phyloP scores from a whole-genome alignment of 2,329 filamentous ascomycete species.

The Colletotrichum tofieldiae region DNA sequence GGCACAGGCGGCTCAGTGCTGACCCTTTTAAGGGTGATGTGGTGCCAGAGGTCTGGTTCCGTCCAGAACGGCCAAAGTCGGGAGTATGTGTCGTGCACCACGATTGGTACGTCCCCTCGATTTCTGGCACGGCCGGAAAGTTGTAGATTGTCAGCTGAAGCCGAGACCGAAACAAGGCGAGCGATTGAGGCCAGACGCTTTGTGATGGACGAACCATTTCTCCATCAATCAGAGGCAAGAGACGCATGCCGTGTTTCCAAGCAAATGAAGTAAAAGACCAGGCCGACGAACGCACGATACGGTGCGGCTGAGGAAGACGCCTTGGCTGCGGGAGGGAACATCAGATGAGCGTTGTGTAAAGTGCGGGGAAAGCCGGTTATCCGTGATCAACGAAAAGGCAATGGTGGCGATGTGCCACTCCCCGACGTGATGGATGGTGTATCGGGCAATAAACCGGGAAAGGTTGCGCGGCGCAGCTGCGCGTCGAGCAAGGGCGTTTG shows the following conservation, averaged over 20 bases:
- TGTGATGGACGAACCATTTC: background rate
- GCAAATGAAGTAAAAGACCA: background rate
- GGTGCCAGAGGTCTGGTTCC: constrained; percentile 13
- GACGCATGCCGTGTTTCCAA: background rate
- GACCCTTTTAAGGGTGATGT: background rate
- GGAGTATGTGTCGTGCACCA: background rate
- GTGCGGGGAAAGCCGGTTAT: constrained; percentile 20
- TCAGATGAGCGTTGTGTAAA: constrained; percentile 3
- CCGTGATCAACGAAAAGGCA: background rate
- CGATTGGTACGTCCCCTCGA: background rate
- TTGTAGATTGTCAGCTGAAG: background rate
- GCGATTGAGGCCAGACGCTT: background rate
- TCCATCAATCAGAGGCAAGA: constrained; percentile 32
- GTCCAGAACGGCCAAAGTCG: background rate
- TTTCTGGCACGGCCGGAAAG: background rate
- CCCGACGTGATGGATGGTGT: constrained; percentile 20
- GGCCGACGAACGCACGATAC: constrained; percentile 18
- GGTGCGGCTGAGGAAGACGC: constrained; percentile 23
- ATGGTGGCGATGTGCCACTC: constrained; percentile 28
- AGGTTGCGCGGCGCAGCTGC: constrained; percentile 28
- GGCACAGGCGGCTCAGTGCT: constrained; percentile 15
- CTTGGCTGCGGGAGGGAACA: background rate
- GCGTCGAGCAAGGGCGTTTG: constrained; percentile 14
- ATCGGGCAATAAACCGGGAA: constrained; percentile 3
- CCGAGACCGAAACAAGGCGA: background rate